A percentile compares a stretch with the other conserved stretches of the same genome.
phyloP scores from a whole-genome alignment of 2,329 filamentous ascomycete species.

The Aspergillus jensenii region DNA sequence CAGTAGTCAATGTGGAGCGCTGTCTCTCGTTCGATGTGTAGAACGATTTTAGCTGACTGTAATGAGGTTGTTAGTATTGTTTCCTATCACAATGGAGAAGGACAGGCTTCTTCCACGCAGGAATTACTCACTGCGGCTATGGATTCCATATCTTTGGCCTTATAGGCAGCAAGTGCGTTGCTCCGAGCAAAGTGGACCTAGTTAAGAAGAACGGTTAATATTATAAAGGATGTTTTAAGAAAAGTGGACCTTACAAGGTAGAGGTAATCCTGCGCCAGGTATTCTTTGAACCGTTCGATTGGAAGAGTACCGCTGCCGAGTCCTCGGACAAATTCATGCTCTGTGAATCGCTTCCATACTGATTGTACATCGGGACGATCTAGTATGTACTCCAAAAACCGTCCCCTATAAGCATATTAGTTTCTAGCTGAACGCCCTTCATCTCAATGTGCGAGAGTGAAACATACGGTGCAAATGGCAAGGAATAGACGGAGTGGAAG shows the following conservation, averaged over 20 bases:
- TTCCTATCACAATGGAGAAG: too few species aligned
- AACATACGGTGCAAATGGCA: constrained; percentile 59
- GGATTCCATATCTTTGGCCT: constrained; percentile 70
- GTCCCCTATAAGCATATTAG: constrained; percentile 49
- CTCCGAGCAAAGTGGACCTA: constrained; percentile 85
- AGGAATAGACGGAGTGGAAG: constrained; percentile 61
- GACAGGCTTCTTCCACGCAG: background rate
- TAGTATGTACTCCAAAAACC: constrained; percentile 81
- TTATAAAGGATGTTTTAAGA: background rate
- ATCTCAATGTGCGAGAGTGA: background rate
- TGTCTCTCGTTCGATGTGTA: constrained; percentile 77
- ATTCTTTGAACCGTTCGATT: constrained; percentile 76
- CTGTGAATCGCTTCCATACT: constrained; percentile 73
- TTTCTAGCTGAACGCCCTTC: background rate
- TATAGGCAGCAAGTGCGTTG: constrained; percentile 82
- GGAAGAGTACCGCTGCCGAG: constrained; percentile 76
- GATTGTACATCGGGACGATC: constrained; percentile 70
- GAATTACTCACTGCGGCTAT: constrained; percentile 63
- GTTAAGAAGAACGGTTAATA: constrained; percentile 3
- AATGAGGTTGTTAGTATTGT: background rate
- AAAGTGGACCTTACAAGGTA: constrained; percentile 63
- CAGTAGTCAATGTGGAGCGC: constrained; percentile 81
- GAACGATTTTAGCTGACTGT: constrained; percentile 68
- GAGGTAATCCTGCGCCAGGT: constrained; percentile 88
- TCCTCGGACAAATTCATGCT: constrained; percentile 78